Evolutionary conservation across 345 rosid species (phyloP).

Genomic region (Boechera divaricarpa): DNA sequence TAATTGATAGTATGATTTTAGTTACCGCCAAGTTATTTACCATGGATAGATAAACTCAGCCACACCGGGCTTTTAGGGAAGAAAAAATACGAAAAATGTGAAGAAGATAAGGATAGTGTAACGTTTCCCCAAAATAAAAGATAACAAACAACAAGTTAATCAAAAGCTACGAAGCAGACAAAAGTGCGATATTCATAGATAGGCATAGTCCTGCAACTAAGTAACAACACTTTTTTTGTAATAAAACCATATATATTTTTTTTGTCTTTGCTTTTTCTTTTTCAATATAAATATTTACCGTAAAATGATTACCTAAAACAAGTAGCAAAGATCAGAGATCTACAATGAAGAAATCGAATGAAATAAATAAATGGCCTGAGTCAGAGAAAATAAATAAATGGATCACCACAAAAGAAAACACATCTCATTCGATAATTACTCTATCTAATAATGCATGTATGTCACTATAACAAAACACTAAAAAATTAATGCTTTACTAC

Average conservation of each 20-base stretch:
- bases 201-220: neutral
- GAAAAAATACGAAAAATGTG: neutral
- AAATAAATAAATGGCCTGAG: too few species aligned
- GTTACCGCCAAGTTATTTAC: neutral
- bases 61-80: neutral
- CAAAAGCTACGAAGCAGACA: conserved; percentile 25
- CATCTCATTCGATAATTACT: neutral
- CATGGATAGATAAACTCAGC: neutral
- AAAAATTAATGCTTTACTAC: too few species aligned
- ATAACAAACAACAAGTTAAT: neutral
- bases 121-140: conserved; percentile 39
- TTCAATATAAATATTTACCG: neutral
- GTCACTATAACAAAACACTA: neutral
- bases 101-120: conserved; percentile 42
- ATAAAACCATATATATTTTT: too few species aligned
- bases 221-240: neutral
- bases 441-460: neutral
- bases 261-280: neutral
- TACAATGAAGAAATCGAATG: neutral
- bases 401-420: conserved; percentile 5
- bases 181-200: neutral
- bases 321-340: neutral
- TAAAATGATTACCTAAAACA: neutral
- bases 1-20: neutral
- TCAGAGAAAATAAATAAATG: conserved; percentile 5